These are phyloP conservation scores for Vigna nakashimae DNA, from an alignment of 306 rosid species.

Conservation along the genomic window DNA sequence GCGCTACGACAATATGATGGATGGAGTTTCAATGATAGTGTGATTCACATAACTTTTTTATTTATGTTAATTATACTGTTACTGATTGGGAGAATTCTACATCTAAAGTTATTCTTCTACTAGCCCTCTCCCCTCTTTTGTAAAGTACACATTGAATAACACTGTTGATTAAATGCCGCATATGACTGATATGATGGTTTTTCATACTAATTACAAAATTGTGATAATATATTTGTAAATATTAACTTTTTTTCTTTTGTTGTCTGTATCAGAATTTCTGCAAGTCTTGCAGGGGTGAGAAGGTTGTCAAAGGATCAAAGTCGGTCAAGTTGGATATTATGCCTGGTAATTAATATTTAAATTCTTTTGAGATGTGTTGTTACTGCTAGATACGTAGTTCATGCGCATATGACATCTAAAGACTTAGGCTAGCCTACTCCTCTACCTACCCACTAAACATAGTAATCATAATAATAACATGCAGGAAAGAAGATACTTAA, in stretches of 20 bases:
- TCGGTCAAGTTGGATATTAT: constrained; percentile 70
- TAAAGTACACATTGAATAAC: constrained; percentile 10
- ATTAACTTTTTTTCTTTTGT: constrained; percentile 16
- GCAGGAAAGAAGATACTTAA: constrained; percentile 4
- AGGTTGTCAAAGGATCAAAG: constrained; percentile 72
- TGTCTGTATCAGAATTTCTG: constrained; percentile 59
- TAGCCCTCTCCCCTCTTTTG: background rate
- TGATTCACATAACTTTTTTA: background rate
- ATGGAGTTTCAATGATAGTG: constrained; percentile 21
- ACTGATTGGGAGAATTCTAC: constrained; percentile 1
- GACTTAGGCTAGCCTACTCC: background rate
- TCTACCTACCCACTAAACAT: constrained; percentile 6
- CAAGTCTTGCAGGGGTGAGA: constrained; percentile 78
- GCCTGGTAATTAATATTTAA: constrained; percentile 61
- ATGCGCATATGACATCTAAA: background rate
- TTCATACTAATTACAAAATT: constrained; percentile 1
- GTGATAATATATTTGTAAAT: constrained; percentile 9
- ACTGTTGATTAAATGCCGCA: constrained; percentile 8
- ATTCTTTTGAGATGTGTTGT: constrained; percentile 3
- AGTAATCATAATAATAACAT: background rate
- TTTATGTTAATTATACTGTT: constrained; percentile 6
- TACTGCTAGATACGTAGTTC: background rate
- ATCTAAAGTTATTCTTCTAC: constrained; percentile 9
- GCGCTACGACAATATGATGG: background rate
- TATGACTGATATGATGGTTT: constrained; percentile 19